A percentile compares a stretch with the other conserved stretches of the same genome.
Evolutionary conservation across 768 basidiomycete genomes (phyloP).

Genomic region (Boletus rufocinnamomeus): DNA sequence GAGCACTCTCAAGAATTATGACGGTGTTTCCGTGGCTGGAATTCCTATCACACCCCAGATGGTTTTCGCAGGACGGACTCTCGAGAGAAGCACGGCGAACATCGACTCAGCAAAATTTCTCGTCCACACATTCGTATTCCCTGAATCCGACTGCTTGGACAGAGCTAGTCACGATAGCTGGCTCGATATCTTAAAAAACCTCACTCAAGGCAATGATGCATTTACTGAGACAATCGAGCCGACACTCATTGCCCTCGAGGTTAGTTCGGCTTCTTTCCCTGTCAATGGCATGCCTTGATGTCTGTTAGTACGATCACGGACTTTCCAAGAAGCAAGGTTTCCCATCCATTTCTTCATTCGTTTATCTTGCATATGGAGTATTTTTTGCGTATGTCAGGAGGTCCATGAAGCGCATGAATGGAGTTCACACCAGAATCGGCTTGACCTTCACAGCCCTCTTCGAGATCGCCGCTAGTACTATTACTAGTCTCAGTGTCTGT

Average conservation of each 20-base stretch:
- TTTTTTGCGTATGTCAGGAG: constrained; percentile 77
- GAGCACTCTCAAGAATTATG: constrained; percentile 57
- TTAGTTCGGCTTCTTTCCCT: constrained; percentile 27
- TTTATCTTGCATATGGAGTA: constrained; percentile 74
- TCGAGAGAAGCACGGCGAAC: constrained; percentile 50
- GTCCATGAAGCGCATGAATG: constrained; percentile 74
- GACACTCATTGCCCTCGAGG: constrained; percentile 47
- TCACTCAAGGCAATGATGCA: constrained; percentile 39
- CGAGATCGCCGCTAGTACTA: constrained; percentile 88
- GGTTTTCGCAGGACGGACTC: constrained; percentile 71
- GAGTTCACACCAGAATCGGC: constrained; percentile 89
- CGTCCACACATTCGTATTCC: constrained; percentile 82
- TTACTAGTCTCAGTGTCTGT: constrained; percentile 92
- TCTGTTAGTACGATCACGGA: constrained; percentile 53
- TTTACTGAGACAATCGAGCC: constrained; percentile 45
- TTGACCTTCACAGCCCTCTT: constrained; percentile 91
- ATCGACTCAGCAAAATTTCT: constrained; percentile 70
- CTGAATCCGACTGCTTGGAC: constrained; percentile 68
- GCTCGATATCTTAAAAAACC: constrained; percentile 54
- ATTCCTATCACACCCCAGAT: constrained; percentile 70
- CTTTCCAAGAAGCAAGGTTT: constrained; percentile 46
- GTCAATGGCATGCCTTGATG: constrained; percentile 10
- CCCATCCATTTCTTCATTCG: constrained; percentile 66
- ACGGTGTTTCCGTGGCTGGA: constrained; percentile 56
- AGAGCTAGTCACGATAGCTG: constrained; percentile 63